Conservation (phyloP, 345 rosid species). For the Luvunga scandens region DNA sequence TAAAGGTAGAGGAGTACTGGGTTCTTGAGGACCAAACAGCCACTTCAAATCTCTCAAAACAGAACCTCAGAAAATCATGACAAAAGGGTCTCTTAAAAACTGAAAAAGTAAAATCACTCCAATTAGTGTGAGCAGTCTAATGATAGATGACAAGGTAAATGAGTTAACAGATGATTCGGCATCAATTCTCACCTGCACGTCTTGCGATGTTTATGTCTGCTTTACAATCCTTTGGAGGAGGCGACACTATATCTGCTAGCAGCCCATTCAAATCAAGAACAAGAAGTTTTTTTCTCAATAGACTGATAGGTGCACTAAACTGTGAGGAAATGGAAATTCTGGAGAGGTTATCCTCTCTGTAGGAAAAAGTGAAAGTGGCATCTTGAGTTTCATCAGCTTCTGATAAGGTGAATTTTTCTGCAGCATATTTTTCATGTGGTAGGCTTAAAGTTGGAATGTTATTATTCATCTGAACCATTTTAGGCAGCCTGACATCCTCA, state of each 20-base stretch:
- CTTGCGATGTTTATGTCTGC: conserved; percentile 50
- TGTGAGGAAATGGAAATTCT: conserved; percentile 9
- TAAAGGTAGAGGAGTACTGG: conserved; percentile 26
- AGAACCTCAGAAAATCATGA: conserved; percentile 47
- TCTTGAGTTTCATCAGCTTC: conserved; percentile 5
- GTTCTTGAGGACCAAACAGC: conserved; percentile 61
- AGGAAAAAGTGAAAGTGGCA: conserved; percentile 7
- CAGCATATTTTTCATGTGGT: conserved; percentile 11
- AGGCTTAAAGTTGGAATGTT: conserved; percentile 9
- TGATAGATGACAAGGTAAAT: conserved; percentile 1
- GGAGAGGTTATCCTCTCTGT: not conserved
- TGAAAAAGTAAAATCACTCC: conserved; percentile 19
- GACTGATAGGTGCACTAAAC: conserved; percentile 9
- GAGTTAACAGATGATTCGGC: not conserved
- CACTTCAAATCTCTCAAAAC: conserved; percentile 63
- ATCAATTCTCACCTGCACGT: conserved; percentile 53
- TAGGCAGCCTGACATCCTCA: conserved; percentile 11
- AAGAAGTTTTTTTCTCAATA: conserved; percentile 49
- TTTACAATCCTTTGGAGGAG: conserved; percentile 35
- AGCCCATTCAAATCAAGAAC: conserved; percentile 92
- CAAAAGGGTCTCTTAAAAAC: conserved; percentile 57
- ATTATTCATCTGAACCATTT: conserved; percentile 11
- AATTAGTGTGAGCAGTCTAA: conserved; percentile 4
- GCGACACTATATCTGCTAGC: conserved; percentile 62
- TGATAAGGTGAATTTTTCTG: not conserved